phyloP scores from a whole-genome alignment of 2,329 filamentous ascomycete genomes.

The Cladosporium sp. region DNA sequence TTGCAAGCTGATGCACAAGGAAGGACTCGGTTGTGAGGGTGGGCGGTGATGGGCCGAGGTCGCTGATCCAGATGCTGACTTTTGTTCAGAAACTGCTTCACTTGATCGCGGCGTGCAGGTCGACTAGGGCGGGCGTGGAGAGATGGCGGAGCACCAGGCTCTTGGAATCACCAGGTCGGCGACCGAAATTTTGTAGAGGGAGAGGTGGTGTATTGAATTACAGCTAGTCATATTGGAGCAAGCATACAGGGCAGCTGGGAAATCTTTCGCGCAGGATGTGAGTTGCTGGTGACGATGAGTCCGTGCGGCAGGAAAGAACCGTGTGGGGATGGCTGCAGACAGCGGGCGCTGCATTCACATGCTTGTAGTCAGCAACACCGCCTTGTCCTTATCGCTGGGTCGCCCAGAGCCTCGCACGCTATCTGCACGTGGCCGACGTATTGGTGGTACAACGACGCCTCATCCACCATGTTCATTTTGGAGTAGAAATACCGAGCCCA shows the following conservation, averaged over 20 bases:
- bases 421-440: not conserved
- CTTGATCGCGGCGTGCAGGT: not conserved
- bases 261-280: constrained; percentile 2
- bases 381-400: not conserved
- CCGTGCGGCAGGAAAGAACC: not conserved
- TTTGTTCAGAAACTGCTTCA: constrained; percentile 9
- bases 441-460: not conserved
- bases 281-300: not conserved
- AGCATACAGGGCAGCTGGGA: not conserved
- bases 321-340: not conserved
- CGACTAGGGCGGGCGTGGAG: not conserved
- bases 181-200: not conserved
- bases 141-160: constrained; percentile 1
- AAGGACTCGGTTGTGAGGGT: not conserved
- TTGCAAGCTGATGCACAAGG: not conserved
- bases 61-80: not conserved
- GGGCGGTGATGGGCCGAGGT: not conserved
- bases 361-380: not conserved
- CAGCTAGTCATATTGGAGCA: not conserved
- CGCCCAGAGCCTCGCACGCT: not conserved
- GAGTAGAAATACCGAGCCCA: too few species aligned
- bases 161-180: not conserved
- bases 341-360: too few species aligned
- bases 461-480: not conserved
- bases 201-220: not conserved